These are phyloP conservation scores for Arachis stenosperma DNA, from an alignment of 306 rosid species.

Conservation along the genomic window DNA sequence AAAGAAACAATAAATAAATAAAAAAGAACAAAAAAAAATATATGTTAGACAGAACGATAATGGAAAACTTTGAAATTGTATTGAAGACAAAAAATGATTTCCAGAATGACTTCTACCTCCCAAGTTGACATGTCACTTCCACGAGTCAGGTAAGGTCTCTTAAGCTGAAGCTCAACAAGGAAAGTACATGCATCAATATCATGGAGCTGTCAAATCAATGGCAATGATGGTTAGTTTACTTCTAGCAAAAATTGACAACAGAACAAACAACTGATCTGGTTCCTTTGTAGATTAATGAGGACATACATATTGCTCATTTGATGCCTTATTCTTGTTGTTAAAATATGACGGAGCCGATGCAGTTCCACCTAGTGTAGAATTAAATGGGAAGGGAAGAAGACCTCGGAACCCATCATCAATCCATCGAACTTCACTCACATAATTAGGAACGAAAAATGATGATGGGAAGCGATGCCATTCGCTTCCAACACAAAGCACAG, in stretches of 20 bases:
- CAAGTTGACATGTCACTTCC: constrained; percentile 83
- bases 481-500: constrained; percentile 90
- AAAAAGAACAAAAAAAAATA: too few relatives aligned
- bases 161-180: constrained; percentile 91
- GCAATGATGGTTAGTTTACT: constrained; percentile 36
- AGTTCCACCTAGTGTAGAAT: constrained; percentile 94
- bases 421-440: constrained; percentile 83
- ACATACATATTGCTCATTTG: constrained; percentile 76
- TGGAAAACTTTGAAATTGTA: neutral
- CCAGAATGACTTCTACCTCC: constrained; percentile 65
- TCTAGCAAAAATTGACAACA: constrained; percentile 4
- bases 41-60: neutral
- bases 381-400: constrained; percentile 90
- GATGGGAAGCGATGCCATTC: constrained; percentile 99
- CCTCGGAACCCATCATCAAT: constrained; percentile 94
- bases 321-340: constrained; percentile 82
- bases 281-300: neutral
- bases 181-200: constrained; percentile 77
- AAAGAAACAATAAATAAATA: neutral
- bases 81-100: constrained; percentile 4
- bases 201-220: constrained; percentile 58
- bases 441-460: constrained; percentile 83
- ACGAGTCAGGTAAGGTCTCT: constrained; percentile 76
- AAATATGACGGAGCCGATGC: constrained; percentile 85
- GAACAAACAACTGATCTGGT: constrained; percentile 13